Evolutionary conservation across 768 basidiomycete species (phyloP), one percentile per base, ranked within the genome.

Genomic region (Tricholoma flavovirens): DNA sequence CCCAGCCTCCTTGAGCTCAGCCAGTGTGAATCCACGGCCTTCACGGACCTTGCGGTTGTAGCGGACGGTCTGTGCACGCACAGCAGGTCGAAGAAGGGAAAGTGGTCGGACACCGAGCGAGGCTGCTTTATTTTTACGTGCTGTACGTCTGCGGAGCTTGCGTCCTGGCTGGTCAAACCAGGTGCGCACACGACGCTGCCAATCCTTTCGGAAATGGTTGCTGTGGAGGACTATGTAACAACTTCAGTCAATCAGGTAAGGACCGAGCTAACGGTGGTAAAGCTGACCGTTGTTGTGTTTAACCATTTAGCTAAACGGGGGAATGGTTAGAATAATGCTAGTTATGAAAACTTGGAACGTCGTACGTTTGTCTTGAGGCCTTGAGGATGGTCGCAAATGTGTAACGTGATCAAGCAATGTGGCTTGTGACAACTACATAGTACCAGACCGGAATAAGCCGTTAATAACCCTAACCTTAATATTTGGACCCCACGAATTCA

Each of bases 141-240:
- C 93, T 48, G 79, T 86, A 72, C 97, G 90, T 71, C 97, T 83
- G 73, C 92, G 90, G 73, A 94, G 89, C 79, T 98, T 98, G 71
- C 91, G 90, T 49, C 95, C 96, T 56, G 97, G 93, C 77, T 99
- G 97, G 81, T 98, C 90, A 73, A 98, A 98, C 95, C 95, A 94
- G 70, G 93, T 96, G 75, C 88, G 88, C 66, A 96, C 93, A 62
- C 88, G 89, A 69, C 87, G 83, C 75, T 98, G 96, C 95, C 95
- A 98, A 74, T 98, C 95, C 86, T 98, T 98, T 80, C 86, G 91
- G 84, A 94, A 94, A 73, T 97, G 93, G 76, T 94, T 94, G 66
- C 75, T 82, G 77, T 85, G 93, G 74, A 96, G 90, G 78, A 90
- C 91, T 90, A 43, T 22, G 61, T 33, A 42, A 43, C 49, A 22